Base-by-base conservation (phyloP, 306 rosid species). In the Begonia loranthoides region DNA sequence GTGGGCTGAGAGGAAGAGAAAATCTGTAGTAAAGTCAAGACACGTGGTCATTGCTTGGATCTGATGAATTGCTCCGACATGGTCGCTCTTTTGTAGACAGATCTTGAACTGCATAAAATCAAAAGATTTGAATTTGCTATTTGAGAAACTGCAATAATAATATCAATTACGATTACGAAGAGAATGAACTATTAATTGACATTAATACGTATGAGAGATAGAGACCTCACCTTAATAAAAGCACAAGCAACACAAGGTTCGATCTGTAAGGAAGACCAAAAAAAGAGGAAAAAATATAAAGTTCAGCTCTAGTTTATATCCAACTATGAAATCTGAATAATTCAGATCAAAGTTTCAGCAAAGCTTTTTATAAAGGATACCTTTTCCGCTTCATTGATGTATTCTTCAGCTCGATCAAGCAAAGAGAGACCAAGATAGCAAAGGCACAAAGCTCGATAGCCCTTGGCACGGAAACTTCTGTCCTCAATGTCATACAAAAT, bases 361-460 rank as follows among this genome's bases (percentile, higher is more conserved):
- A 28, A 28, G 36, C 36, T 28, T 28, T 28, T 28, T 28, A 28
- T 28, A 8, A 19, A 19, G 45, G 50, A 58, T 68, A 90, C 97
- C 97, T 82, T 90, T 62, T 82, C 95, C 52, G 95, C 87, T 75
- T 90, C 94, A 13, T 78, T 68, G 12, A 90, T 79, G 69, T 85
- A 90, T 67, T 90, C 97, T 51, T 68, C 73, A 54, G 97, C 95
- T 12, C 84, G 95, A 71, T 90, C 97, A 60, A 85, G 79, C 64
- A 65, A 73, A 62, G 76, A 76, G 56, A 85, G 92, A 64, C 88
- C 95, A 50, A 90, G 76, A 67, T 82, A 80, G 76, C 97, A 90
- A 56, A 90, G 94, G 50, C 94, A 86, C 79, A 90, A 76, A 45
- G 84, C 92, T 73, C 97, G 74, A 56, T 63, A 90, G 58, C 95